Evolutionary conservation across 345 rosid species (phyloP).

Genomic region (Erucastrum elatum): DNA sequence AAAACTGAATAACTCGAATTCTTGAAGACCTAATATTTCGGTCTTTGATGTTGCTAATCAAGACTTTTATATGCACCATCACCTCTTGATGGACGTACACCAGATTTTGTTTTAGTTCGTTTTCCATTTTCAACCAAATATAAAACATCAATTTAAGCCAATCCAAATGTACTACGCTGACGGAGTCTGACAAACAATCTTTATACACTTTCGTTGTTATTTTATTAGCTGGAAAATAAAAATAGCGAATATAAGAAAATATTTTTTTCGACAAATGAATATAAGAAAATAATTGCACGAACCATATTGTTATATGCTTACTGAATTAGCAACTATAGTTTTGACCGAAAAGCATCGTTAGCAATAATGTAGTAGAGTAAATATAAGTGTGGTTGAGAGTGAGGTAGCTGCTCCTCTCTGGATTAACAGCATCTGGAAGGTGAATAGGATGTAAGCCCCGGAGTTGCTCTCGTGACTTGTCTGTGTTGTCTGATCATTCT

Average conservation of each 20-base stretch:
- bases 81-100: constrained; percentile 35
- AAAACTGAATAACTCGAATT: too few relatives aligned
- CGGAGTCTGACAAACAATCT: neutral
- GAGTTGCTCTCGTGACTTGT: too few relatives aligned
- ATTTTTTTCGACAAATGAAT: too few relatives aligned
- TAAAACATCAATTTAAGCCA: neutral
- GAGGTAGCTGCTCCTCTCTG: too few relatives aligned
- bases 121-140: constrained; percentile 8
- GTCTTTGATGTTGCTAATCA: constrained; percentile 27
- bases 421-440: too few relatives aligned
- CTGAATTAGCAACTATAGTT: neutral
- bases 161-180: constrained; percentile 9
- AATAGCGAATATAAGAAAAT: too few relatives aligned
- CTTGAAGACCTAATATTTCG: neutral
- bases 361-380: too few relatives aligned
- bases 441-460: too few relatives aligned
- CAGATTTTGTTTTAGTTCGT: constrained; percentile 20
- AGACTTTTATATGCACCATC: constrained; percentile 16
- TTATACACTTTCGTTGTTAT: neutral
- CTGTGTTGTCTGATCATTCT: too few relatives aligned
- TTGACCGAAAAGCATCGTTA: too few relatives aligned
- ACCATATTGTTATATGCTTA: neutral
- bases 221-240: constrained; percentile 6
- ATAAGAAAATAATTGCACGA: neutral
- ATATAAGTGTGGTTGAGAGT: too few relatives aligned